Base-by-base conservation (phyloP, 106 monocot genomes). In the Posidonia australis region DNA sequence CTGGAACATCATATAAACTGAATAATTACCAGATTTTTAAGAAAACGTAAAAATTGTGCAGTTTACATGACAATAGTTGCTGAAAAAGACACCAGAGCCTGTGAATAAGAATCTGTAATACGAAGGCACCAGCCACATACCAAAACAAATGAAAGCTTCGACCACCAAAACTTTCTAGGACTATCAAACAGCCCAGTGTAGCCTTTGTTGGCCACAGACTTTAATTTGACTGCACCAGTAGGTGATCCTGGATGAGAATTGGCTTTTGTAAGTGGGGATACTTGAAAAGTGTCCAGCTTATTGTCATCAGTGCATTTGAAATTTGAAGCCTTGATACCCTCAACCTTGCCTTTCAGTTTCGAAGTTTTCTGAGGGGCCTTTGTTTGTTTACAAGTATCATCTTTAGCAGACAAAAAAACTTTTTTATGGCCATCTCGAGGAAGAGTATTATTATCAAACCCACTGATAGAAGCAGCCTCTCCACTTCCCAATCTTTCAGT, bases 1-100 rank as follows among this genome's bases (percentile, higher is more conserved):
- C 91, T 91, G 74, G 54, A 57, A 66, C 13, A 58, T n/a, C 5
- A 36, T 1, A 26, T 0, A 18, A 54, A 72, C 44, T 27, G 47
- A 63, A 42, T n/a, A 63, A 21, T 43, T 26, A 48, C n/a, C 10
- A 64, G 10, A 10, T 13, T 5, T 2, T 1, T 32, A 36, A 27
- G 7, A 60, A 60, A 9, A 13, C 58, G 28, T 58, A 5, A 32
- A 31, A 13, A 30, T 14, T 23, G 5, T 28, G 19, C 31, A 58
- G 16, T 23, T 27, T 58, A 27, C 16, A 59, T 6, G 0, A 30
- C n/a, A n/a, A n/a, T n/a, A n/a, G n/a, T n/a, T n/a, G n/a, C n/a
- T n/a, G n/a, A n/a, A n/a, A n/a, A n/a, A n/a, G n/a, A n/a, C n/a
- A n/a, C n/a, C n/a, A n/a, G n/a, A n/a, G n/a, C n/a, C n/a, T n/a